Base-by-base conservation (phyloP, 2,329 filamentous ascomycete genomes). In the Ascochyta pisi region DNA sequence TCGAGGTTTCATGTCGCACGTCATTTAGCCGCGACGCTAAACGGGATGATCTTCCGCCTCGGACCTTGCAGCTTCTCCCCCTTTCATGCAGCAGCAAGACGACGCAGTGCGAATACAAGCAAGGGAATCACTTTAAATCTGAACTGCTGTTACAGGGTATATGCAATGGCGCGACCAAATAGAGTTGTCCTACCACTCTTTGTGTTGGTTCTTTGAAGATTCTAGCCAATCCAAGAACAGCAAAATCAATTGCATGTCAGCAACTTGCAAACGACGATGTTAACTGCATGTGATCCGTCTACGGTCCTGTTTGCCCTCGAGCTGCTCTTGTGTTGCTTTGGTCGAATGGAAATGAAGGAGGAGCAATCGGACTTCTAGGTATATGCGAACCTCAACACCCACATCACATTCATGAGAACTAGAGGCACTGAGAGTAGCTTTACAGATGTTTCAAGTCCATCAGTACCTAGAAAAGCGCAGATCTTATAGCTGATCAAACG, bases 1-100 rank as follows among this genome's bases (percentile, higher is more conserved):
- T 62, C 60, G 57, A 48, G 38, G 62, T 66, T 66, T 66, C 64
- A 62, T 26, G 54, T 65, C 45, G 57, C 64, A 65, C 62, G 60
- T 66, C 64, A 63, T 65, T 57, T 48, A 62, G 60, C 54, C 53
- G 62, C 51, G 52, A 39, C 58, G 58, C 62, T 63, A 63, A 53
- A 53, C 38, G 40, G 50, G 54, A 60, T 49, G 60, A 57, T 65
- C 63, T 54, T 61, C 60, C 51, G 50, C 48, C 46, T 59, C 59
- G 45, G 52, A 44, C 41, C 46, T 54, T 46, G 31, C 48, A 52
- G 39, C 37, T 12, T 50, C 40, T 40, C 55, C 58, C 27, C 51
- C 54, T 55, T 56, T 52, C 45, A 42, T 19, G 41, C 47, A 51
- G 19, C 38, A 40, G 15, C 38, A 33, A 26, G 37, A 46, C 22